Conservation (phyloP, 2,329 filamentous ascomycete genomes). For the Monosporascus sp. region DNA sequence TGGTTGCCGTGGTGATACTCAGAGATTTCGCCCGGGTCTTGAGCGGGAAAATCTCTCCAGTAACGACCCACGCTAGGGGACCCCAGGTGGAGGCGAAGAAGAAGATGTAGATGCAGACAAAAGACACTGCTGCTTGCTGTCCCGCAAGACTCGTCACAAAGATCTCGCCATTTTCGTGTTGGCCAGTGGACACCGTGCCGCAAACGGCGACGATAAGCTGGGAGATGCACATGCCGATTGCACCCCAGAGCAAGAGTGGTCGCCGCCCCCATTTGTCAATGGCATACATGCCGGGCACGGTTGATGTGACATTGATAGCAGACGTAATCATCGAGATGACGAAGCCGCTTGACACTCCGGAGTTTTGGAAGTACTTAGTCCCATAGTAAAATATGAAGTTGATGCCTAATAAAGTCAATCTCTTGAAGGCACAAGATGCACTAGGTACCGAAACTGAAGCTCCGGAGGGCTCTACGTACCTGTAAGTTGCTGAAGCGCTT, state of each 20-base stretch:
- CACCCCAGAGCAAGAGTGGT: slow-evolving; percentile 58
- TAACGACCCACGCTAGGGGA: slow-evolving; percentile 63
- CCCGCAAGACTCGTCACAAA: too few relatives aligned
- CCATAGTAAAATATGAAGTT: slow-evolving; percentile 63
- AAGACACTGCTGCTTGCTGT: slow-evolving; percentile 27
- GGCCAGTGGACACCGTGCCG: slow-evolving; percentile 61
- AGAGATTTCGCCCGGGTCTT: slow-evolving; percentile 51
- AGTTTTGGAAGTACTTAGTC: slow-evolving; percentile 61
- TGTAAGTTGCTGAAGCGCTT: slow-evolving; percentile 60
- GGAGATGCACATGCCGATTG: slow-evolving; percentile 44
- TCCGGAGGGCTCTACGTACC: slow-evolving; percentile 16
- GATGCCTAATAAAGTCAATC: slow-evolving; percentile 57
- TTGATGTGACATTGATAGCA: slow-evolving; percentile 63
- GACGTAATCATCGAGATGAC: slow-evolving; percentile 63
- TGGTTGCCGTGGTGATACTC: slow-evolving; percentile 48
- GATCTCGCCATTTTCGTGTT: too few relatives aligned
- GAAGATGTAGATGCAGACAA: slow-evolving; percentile 69
- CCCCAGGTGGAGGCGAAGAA: slow-evolving; percentile 68
- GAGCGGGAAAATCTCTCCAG: slow-evolving; percentile 60
- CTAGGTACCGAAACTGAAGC: slow-evolving; percentile 59
- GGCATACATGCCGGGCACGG: slow-evolving; percentile 62
- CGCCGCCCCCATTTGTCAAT: slow-evolving; percentile 66
- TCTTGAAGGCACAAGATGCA: slow-evolving; percentile 55
- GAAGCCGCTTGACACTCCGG: slow-evolving; percentile 62
- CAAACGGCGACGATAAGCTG: slow-evolving; percentile 39